Base-by-base conservation (phyloP, 2,329 filamentous ascomycete species). In the Ilyonectria robusta region DNA sequence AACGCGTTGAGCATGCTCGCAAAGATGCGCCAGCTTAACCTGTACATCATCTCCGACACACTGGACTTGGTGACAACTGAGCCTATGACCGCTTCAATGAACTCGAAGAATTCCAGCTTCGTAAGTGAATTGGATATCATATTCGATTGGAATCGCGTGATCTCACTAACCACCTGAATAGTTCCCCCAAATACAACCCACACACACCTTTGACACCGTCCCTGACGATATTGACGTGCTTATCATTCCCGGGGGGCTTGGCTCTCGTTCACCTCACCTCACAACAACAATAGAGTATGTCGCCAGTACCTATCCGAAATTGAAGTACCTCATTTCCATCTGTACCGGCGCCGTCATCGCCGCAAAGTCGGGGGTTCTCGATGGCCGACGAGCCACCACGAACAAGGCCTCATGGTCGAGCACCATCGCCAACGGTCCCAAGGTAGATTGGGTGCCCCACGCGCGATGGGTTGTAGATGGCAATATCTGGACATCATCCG, bases 401-500 rank as follows among this genome's bases (percentile, higher is more conserved):
- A 93, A 93, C 76, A 93, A 93, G 78, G 29, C 21, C 6, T 82
- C 83, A 0, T 92, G 86, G 81, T 77, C 79, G 11, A 77, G 77
- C 70, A 84, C 87, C 6, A 85, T 79, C 2, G 75, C 80, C 1
- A 77, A 83, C 48, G 83, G 86, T 0, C 81, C 84, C 0, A 87
- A 54, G 6, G 37, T 89, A 0, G 75, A 85, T 1, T 93, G 90
- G 90, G 82, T 89, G 26, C 78, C 81, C 0, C 81, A 83, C 44
- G 90, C 90, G 21, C 82, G 91, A 47, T 92, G 89, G 88, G 87
- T 91, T 0, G 80, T 82, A 0, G 89, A 92, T 77, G 89, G 87
- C 4, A 89, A 91, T 60, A 80, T 91, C 4, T 92, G 90, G 89
- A 88, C 87, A 4, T 87, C 86, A 2, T 89, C 87, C 1, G 90